Conservation (phyloP, 2,329 filamentous ascomycete genomes). For the Talaromyces sp. region DNA sequence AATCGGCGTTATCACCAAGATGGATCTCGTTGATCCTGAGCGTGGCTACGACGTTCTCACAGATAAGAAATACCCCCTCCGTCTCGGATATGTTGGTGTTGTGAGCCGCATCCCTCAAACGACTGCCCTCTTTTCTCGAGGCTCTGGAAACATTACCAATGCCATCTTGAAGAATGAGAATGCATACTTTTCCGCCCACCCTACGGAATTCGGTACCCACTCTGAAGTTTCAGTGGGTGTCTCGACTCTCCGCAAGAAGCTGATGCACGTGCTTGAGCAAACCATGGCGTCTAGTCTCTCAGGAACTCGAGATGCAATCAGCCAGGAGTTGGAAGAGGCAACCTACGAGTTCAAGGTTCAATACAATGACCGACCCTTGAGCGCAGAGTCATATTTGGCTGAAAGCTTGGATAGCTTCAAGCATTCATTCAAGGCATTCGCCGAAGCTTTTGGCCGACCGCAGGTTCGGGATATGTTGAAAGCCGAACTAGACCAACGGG, state of each 20-base stretch:
- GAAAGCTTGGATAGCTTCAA: conserved; percentile 96
- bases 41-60: conserved; percentile 77
- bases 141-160: conserved; percentile 74
- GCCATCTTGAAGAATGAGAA: conserved; percentile 88
- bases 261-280: conserved; percentile 95
- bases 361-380: conserved; percentile 94
- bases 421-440: conserved; percentile 93
- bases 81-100: conserved; percentile 95
- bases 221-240: conserved; percentile 79
- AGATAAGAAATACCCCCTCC: conserved; percentile 89
- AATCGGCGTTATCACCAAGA: conserved; percentile 98
- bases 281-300: conserved; percentile 94
- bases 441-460: conserved; percentile 82
- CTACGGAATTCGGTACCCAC: conserved; percentile 74
- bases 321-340: conserved; percentile 92
- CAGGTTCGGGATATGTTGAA: conserved; percentile 91
- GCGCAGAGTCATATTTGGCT: conserved; percentile 93
- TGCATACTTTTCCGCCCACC: conserved; percentile 81
- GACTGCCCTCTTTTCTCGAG: conserved; percentile 77
- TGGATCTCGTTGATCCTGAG: conserved; percentile 89
- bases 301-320: conserved; percentile 86
- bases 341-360: conserved; percentile 99
- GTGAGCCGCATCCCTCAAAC: conserved; percentile 76
- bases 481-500: conserved; percentile 88
- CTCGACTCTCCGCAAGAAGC: conserved; percentile 83